phyloP scores from a whole-genome alignment of 169 alveolate genomes.

The Babesia ovis region DNA sequence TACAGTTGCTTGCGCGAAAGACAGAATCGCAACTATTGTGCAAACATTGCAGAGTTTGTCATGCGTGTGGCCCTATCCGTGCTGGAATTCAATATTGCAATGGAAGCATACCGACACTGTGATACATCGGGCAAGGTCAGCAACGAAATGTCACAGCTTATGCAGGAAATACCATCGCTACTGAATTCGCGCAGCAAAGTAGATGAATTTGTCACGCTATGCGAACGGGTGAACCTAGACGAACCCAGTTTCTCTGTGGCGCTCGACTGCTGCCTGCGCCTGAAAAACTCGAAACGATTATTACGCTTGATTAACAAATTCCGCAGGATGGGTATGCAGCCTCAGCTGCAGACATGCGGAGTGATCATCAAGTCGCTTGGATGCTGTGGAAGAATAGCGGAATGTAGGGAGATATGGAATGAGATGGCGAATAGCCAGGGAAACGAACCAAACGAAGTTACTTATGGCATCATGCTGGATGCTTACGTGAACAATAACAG shows the following conservation, averaged over 20 bases:
- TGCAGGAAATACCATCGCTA: constrained; percentile 36
- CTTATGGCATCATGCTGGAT: constrained; percentile 90
- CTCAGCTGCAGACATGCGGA: constrained; percentile 68
- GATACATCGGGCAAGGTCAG: constrained; percentile 24
- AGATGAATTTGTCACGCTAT: constrained; percentile 54
- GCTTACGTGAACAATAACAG: constrained; percentile 89
- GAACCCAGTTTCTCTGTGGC: constrained; percentile 40
- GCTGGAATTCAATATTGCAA: constrained; percentile 34
- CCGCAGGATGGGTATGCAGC: constrained; percentile 63
- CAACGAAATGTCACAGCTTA: constrained; percentile 32
- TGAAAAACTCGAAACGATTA: constrained; percentile 56
- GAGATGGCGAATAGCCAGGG: constrained; percentile 18
- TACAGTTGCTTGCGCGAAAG: constrained; percentile 3
- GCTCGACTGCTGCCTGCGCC: constrained; percentile 63
- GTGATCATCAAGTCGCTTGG: constrained; percentile 59
- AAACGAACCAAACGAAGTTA: constrained; percentile 83
- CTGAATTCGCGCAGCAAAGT: constrained; percentile 46
- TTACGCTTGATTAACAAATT: constrained; percentile 41
- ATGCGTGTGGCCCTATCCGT: constrained; percentile 44
- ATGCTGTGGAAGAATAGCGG: constrained; percentile 57
- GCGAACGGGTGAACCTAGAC: constrained; percentile 56
- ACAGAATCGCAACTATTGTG: neutral
- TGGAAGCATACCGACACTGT: constrained; percentile 35
- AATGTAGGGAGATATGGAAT: constrained; percentile 48
- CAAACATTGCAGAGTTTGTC: constrained; percentile 17